These are phyloP conservation scores for Pogostemon cablin DNA, from an alignment of 257 asterid genomes.

Conservation along the genomic window DNA sequence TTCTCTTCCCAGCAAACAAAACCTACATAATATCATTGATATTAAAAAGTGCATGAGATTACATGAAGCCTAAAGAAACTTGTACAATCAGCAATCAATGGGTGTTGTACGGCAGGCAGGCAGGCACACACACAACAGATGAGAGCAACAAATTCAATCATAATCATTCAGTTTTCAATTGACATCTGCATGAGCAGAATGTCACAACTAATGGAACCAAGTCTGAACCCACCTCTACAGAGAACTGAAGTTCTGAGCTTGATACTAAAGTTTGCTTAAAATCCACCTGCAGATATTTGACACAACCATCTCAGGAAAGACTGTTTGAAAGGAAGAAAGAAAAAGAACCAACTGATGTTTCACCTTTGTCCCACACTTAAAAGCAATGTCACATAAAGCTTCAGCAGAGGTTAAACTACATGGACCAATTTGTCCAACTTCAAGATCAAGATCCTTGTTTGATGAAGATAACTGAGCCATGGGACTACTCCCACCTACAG, in stretches of 20 bases:
- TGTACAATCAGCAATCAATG: conserved; percentile 25
- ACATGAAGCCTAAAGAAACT: conserved; percentile 11
- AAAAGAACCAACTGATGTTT: conserved; percentile 21
- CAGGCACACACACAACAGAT: not conserved
- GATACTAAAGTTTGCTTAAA: conserved; percentile 58
- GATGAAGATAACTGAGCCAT: conserved; percentile 53
- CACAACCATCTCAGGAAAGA: conserved; percentile 38
- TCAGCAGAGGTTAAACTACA: conserved; percentile 55
- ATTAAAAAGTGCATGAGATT: conserved; percentile 14
- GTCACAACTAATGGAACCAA: conserved; percentile 15
- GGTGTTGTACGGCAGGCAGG: not conserved
- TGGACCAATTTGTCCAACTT: conserved; percentile 80
- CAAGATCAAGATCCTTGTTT: conserved; percentile 65
- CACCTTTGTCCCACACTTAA: conserved; percentile 87
- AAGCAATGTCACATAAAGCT: conserved; percentile 81
- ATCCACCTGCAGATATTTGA: conserved; percentile 70
- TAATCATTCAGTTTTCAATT: conserved; percentile 24
- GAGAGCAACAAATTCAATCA: not conserved
- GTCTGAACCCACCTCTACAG: conserved; percentile 62
- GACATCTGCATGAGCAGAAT: conserved; percentile 5
- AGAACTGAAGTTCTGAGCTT: conserved; percentile 67
- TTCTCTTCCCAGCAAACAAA: conserved; percentile 79
- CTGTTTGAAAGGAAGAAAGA: not conserved
- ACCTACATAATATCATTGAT: conserved; percentile 56
- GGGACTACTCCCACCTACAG: conserved; percentile 63